Conservation (phyloP, 2,329 filamentous ascomycete species). For the Penicillium hesseltinei region DNA sequence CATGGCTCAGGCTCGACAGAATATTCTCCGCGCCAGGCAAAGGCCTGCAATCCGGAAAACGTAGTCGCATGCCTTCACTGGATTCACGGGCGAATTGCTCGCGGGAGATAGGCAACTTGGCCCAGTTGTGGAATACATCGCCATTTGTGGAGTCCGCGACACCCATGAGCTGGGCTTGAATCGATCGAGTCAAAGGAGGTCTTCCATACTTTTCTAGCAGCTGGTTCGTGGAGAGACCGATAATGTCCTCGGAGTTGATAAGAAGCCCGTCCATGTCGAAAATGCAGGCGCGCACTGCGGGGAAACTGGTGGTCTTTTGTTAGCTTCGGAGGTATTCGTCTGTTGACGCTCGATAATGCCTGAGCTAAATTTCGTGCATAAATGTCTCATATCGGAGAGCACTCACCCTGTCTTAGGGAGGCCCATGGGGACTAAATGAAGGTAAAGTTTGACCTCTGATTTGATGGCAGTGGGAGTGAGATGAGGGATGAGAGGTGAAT, state of each 20-base stretch:
- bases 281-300: constrained; percentile 33
- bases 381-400: not conserved
- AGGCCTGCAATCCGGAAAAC: constrained; percentile 30
- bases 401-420: constrained; percentile 1
- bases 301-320: constrained; percentile 20
- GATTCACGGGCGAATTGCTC: constrained; percentile 35
- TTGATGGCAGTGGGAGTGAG: not conserved
- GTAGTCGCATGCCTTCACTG: constrained; percentile 22
- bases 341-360: not conserved
- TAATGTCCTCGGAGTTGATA: constrained; percentile 37
- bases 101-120: constrained; percentile 28
- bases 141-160: constrained; percentile 24
- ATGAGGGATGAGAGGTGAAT: not conserved
- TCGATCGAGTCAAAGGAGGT: constrained; percentile 16
- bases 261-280: constrained; percentile 38
- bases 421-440: not conserved
- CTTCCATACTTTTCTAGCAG: constrained; percentile 22
- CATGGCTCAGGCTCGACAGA: constrained; percentile 18
- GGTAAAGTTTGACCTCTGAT: not conserved
- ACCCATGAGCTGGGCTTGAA: constrained; percentile 27
- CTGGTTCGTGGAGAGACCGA: constrained; percentile 21
- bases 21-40: constrained; percentile 23
- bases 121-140: constrained; percentile 34
- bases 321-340: not conserved
- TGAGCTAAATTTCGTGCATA: not conserved